Evolutionary conservation across 139 green algal genomes (phyloP).

Genomic region (Chlorella vulgaris): DNA sequence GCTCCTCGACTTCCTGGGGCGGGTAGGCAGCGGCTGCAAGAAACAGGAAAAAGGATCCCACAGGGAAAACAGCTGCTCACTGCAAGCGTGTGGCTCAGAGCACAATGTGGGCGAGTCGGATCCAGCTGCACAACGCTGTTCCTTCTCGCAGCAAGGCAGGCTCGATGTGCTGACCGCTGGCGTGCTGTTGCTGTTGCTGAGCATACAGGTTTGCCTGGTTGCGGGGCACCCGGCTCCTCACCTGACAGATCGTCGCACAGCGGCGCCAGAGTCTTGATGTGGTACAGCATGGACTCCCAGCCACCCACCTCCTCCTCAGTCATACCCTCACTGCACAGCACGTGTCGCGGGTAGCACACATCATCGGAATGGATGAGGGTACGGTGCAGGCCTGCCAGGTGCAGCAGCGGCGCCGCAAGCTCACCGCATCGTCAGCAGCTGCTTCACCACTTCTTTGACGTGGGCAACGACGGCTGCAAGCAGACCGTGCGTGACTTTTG

Average conservation of each 20-base stretch:
- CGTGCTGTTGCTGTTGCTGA: no score
- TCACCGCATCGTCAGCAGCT: constrained; percentile 15
- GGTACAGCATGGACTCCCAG: constrained; percentile 28
- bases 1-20: constrained; percentile 2
- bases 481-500: neutral
- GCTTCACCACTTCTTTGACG: neutral
- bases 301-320: neutral
- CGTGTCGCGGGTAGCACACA: neutral
- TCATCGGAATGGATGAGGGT: neutral
- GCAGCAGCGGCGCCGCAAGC: neutral
- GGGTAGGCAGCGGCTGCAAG: constrained; percentile 14
- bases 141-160: no score
- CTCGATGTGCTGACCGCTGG: no score
- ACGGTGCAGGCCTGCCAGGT: neutral
- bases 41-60: no score
- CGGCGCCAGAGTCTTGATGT: neutral
- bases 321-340: constrained; percentile 1
- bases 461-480: neutral
- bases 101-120: no score
- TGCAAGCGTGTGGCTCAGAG: neutral
- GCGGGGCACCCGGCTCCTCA: no score
- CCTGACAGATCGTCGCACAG: constrained; percentile 12
- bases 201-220: no score
- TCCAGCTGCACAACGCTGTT: no score
- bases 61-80: neutral